Evolutionary conservation across 2,329 filamentous ascomycete species (phyloP).

Genomic region (Phialocephala subalpina): DNA sequence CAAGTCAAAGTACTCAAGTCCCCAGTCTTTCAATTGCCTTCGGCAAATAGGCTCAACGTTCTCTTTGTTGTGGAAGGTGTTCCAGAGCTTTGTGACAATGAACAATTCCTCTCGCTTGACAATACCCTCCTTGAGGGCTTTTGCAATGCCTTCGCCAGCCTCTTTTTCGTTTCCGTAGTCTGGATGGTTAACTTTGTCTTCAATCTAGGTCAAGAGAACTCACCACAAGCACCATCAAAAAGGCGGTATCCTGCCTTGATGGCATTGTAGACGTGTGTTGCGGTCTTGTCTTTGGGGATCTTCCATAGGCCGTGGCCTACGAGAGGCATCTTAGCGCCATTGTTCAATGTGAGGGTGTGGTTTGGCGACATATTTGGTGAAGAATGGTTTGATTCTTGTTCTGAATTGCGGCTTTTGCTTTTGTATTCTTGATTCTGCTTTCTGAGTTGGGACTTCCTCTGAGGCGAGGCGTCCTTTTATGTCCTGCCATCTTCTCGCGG

Average conservation of each 20-base stretch:
- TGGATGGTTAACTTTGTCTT: constrained; percentile 42
- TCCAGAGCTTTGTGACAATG: constrained; percentile 92
- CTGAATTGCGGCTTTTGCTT: not conserved
- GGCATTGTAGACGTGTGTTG: constrained; percentile 70
- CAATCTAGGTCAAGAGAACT: constrained; percentile 61
- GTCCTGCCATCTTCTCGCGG: not conserved
- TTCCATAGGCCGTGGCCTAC: constrained; percentile 74
- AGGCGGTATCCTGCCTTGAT: constrained; percentile 66
- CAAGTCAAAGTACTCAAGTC: constrained; percentile 86
- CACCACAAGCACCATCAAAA: constrained; percentile 65
- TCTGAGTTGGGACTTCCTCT: not conserved
- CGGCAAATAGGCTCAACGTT: constrained; percentile 77
- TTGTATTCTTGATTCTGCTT: not conserved
- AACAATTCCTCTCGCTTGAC: constrained; percentile 87
- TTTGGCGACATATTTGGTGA: constrained; percentile 8
- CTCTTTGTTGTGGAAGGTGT: constrained; percentile 84
- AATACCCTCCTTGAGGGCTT: constrained; percentile 79
- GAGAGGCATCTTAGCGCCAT: constrained; percentile 59
- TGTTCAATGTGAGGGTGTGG: constrained; percentile 51
- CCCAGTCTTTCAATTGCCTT: constrained; percentile 81
- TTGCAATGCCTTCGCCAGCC: constrained; percentile 75
- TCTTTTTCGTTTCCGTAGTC: constrained; percentile 85
- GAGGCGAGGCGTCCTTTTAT: not conserved
- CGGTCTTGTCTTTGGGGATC: constrained; percentile 66
- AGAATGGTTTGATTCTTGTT: not conserved